These are phyloP conservation scores for Blakeslea trispora DNA, from an alignment of 371 early-diverging fungal species.

Conservation along the genomic window DNA sequence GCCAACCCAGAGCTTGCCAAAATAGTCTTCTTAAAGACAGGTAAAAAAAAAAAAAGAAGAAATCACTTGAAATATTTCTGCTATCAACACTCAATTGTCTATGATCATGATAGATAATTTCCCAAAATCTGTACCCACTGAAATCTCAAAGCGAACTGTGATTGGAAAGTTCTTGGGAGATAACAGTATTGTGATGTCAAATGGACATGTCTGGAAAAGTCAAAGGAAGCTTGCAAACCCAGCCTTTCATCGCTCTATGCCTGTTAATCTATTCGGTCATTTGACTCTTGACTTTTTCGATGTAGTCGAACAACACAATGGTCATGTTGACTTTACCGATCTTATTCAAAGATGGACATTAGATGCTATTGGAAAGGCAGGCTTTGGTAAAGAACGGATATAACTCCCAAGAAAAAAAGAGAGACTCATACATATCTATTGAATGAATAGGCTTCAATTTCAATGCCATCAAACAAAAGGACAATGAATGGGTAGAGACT, in stretches of 20 bases:
- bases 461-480: background rate
- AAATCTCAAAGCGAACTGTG: constrained; percentile 3
- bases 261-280: constrained; percentile 31
- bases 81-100: too few species aligned
- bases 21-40: constrained; percentile 17
- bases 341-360: constrained; percentile 16
- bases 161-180: constrained; percentile 5
- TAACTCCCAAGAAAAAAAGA: too few species aligned
- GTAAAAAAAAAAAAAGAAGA: constrained; percentile 4
- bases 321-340: constrained; percentile 2
- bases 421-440: background rate
- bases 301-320: constrained; percentile 15
- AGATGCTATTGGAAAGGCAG: constrained; percentile 21
- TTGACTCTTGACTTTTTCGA: constrained; percentile 15
- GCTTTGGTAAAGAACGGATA: constrained; percentile 31
- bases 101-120: background rate
- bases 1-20: constrained; percentile 23
- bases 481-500: constrained; percentile 11
- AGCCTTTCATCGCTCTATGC: constrained; percentile 33
- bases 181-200: background rate
- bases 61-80: too few species aligned
- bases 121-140: background rate
- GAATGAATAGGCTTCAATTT: background rate
- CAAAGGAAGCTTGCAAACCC: constrained; percentile 24
- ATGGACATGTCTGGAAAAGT: constrained; percentile 1